These are phyloP conservation scores for Pezicula neosporulosa DNA, from an alignment of 2,329 filamentous ascomycete species.

Conservation along the genomic window DNA sequence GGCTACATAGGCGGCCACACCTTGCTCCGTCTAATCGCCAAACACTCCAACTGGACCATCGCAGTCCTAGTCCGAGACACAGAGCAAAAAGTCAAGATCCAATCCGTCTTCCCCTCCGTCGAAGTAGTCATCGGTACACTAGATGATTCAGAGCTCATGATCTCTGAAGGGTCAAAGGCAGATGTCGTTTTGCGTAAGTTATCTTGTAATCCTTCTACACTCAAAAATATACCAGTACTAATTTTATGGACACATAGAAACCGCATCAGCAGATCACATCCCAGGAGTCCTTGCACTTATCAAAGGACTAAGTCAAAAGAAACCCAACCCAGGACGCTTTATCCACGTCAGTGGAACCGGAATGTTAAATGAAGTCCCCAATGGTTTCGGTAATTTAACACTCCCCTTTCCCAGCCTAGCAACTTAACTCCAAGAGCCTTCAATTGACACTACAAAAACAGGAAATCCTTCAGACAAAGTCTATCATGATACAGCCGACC, in stretches of 20 bases:
- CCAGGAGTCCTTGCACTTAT: constrained; percentile 38
- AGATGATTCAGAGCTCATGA: constrained; percentile 28
- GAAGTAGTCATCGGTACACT: constrained; percentile 29
- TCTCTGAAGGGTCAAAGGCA: constrained; percentile 27
- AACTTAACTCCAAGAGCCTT: no score
- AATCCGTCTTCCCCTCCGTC: constrained; percentile 8
- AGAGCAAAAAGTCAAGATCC: constrained; percentile 12
- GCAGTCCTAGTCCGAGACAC: constrained; percentile 14
- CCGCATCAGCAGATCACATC: constrained; percentile 18
- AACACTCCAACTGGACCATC: constrained; percentile 17
- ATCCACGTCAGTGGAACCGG: constrained; percentile 49
- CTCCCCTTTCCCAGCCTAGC: constrained; percentile 12
- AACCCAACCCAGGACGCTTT: constrained; percentile 41
- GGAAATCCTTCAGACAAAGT: constrained; percentile 36
- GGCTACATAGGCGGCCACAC: constrained; percentile 19
- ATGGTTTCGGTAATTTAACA: constrained; percentile 34
- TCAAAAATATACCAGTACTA: neutral
- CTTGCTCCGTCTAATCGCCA: constrained; percentile 8
- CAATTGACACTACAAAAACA: neutral
- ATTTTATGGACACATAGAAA: constrained; percentile 9
- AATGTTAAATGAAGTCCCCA: constrained; percentile 31
- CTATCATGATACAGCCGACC: constrained; percentile 57
- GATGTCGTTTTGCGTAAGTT: constrained; percentile 33
- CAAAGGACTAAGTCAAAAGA: constrained; percentile 40
- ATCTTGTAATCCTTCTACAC: no score